These are phyloP conservation scores for Citrus mangshanensis DNA, from an alignment of 345 rosid species.

Conservation along the genomic window DNA sequence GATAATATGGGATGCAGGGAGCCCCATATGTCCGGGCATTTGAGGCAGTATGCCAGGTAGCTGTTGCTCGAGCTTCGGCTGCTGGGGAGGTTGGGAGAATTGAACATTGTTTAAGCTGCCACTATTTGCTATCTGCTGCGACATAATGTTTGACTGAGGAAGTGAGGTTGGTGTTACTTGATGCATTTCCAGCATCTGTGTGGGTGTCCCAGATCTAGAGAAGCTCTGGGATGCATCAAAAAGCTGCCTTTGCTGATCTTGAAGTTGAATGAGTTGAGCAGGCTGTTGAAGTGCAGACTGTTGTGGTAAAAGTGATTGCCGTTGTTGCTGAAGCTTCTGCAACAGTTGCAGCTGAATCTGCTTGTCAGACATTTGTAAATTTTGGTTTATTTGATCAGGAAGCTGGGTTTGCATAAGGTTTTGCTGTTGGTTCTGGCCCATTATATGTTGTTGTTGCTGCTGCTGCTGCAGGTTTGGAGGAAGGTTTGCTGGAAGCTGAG, in stretches of 20 bases:
- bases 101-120: slow-evolving; percentile 33
- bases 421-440: slow-evolving; percentile 47
- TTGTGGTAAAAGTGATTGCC: slow-evolving; percentile 42
- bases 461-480: slow-evolving; percentile 58
- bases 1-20: slow-evolving; percentile 19
- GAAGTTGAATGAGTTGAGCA: slow-evolving; percentile 38
- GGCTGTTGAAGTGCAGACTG: slow-evolving; percentile 48
- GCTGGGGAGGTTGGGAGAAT: slow-evolving; percentile 37
- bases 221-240: slow-evolving; percentile 55
- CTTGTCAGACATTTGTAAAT: slow-evolving; percentile 44
- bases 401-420: slow-evolving; percentile 35
- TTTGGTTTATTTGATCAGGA: slow-evolving; percentile 46
- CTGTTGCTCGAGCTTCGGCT: slow-evolving; percentile 38
- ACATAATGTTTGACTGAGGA: slow-evolving; percentile 36
- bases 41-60: slow-evolving; percentile 40
- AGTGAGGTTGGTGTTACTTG: slow-evolving; percentile 32
- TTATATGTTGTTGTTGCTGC: slow-evolving; percentile 38
- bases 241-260: slow-evolving; percentile 50
- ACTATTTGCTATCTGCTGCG: slow-evolving; percentile 41
- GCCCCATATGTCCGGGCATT: slow-evolving; percentile 37
- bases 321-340: slow-evolving; percentile 79
- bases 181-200: slow-evolving; percentile 44
- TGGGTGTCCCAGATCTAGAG: slow-evolving; percentile 37
- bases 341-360: slow-evolving; percentile 63
- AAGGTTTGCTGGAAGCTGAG: slow-evolving; percentile 40